phyloP scores from a whole-genome alignment of 441 rosid species.

The Bocquillonia castaneifolia region DNA sequence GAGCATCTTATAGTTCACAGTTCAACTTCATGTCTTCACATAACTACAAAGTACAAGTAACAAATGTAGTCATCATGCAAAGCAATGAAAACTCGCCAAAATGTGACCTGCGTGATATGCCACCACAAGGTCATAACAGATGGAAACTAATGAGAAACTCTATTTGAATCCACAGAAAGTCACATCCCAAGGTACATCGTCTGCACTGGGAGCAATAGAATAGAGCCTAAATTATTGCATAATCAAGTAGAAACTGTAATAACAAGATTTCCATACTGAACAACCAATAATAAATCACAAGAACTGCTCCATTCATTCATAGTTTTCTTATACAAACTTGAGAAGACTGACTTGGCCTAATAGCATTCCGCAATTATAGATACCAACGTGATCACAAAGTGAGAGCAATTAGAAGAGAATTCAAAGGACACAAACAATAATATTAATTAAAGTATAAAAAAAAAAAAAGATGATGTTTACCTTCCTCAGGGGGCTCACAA shows the following conservation, averaged over 20 bases:
- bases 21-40: background rate
- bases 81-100: background rate
- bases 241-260: background rate
- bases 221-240: conserved; percentile 2
- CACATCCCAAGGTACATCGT: background rate
- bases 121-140: background rate
- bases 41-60: background rate
- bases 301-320: background rate
- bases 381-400: background rate
- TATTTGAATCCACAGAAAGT: background rate
- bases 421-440: background rate
- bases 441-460: background rate
- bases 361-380: background rate
- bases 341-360: background rate
- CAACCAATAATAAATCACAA: background rate
- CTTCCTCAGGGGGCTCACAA: conserved; percentile 99
- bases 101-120: background rate
- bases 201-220: background rate
- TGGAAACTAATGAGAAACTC: background rate
- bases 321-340: background rate
- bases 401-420: background rate
- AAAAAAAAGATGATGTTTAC: conserved; percentile 32
- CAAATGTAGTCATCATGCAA: background rate
- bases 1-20: background rate
- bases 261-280: background rate